These are phyloP conservation scores for Dioszegia crocea DNA, from an alignment of 768 basidiomycete genomes.

Conservation along the genomic window DNA sequence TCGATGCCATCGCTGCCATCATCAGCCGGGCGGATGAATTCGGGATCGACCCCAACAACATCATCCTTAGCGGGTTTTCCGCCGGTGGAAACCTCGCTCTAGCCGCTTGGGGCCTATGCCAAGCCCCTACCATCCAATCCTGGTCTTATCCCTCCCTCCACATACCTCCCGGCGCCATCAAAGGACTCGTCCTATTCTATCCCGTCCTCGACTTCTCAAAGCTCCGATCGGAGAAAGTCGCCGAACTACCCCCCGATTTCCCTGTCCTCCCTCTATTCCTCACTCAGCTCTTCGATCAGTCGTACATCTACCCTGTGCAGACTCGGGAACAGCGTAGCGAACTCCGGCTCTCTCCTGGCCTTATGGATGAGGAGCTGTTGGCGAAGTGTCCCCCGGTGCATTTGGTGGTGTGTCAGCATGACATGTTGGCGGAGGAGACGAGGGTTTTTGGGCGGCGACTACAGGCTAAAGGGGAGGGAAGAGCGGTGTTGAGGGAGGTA, in stretches of 20 bases:
- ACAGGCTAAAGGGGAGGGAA: conserved; percentile 17
- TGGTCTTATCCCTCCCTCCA: conserved; percentile 8
- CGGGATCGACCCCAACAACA: conserved; percentile 21
- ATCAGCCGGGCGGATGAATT: conserved; percentile 13
- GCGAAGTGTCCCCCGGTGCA: conserved; percentile 23
- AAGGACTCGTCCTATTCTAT: conserved; percentile 24
- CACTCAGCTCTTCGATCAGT: conserved; percentile 27
- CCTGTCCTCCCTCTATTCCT: conserved; percentile 18
- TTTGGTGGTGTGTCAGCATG: conserved; percentile 24
- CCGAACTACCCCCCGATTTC: conserved; percentile 6
- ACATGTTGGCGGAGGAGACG: conserved; percentile 31
- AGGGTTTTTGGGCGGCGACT: conserved; percentile 17
- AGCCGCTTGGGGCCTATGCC: conserved; percentile 9
- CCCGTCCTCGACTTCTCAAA: conserved; percentile 26
- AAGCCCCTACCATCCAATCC: background rate
- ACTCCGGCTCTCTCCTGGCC: conserved; percentile 22
- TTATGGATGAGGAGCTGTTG: conserved; percentile 21
- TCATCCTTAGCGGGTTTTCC: conserved; percentile 30
- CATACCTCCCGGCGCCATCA: background rate
- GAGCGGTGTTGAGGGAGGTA: conserved; percentile 14
- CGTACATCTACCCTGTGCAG: conserved; percentile 21
- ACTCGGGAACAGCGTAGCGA: conserved; percentile 5
- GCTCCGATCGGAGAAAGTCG: conserved; percentile 16
- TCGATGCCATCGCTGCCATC: conserved; percentile 25
- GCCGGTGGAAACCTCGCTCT: conserved; percentile 37